These are phyloP conservation scores for Lepiota venenata DNA, from an alignment of 768 basidiomycete species.

Conservation along the genomic window DNA sequence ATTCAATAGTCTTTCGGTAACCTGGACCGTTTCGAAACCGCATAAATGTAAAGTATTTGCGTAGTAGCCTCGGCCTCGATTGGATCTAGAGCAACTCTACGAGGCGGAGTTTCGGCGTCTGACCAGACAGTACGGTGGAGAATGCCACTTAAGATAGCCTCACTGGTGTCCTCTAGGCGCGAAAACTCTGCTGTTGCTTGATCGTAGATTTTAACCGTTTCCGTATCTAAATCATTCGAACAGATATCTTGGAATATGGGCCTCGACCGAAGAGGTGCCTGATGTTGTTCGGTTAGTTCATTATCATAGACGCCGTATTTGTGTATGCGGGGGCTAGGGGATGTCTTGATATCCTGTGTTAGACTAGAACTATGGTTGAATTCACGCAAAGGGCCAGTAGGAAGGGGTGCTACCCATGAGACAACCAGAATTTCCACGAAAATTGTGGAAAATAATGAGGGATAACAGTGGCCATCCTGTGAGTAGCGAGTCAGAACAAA, in stretches of 20 bases:
- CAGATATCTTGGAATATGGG: constrained; percentile 44
- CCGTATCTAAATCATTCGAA: constrained; percentile 27
- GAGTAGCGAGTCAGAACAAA: neutral
- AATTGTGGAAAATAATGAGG: constrained; percentile 41
- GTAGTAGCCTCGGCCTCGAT: constrained; percentile 33
- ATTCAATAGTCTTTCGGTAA: constrained; percentile 38
- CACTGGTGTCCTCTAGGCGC: constrained; percentile 39
- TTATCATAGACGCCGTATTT: constrained; percentile 52
- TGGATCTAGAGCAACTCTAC: constrained; percentile 25
- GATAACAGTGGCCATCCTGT: constrained; percentile 13
- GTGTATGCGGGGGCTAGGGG: constrained; percentile 36
- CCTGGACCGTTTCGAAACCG: constrained; percentile 54
- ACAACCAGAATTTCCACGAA: constrained; percentile 46
- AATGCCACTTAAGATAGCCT: constrained; percentile 33
- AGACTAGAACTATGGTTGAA: neutral
- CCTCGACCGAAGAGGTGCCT: constrained; percentile 25
- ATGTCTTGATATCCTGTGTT: neutral
- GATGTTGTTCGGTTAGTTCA: constrained; percentile 41
- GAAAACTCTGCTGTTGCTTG: constrained; percentile 42
- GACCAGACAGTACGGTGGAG: constrained; percentile 27
- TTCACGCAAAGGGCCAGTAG: neutral
- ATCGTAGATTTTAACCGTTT: constrained; percentile 31
- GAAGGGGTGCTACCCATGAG: constrained; percentile 21
- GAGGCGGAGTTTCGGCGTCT: constrained; percentile 16
- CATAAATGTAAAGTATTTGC: constrained; percentile 51